These are phyloP conservation scores for Zygosaccharomyces rouxii DNA, from an alignment of 805 yeast species.

Conservation along the genomic window DNA sequence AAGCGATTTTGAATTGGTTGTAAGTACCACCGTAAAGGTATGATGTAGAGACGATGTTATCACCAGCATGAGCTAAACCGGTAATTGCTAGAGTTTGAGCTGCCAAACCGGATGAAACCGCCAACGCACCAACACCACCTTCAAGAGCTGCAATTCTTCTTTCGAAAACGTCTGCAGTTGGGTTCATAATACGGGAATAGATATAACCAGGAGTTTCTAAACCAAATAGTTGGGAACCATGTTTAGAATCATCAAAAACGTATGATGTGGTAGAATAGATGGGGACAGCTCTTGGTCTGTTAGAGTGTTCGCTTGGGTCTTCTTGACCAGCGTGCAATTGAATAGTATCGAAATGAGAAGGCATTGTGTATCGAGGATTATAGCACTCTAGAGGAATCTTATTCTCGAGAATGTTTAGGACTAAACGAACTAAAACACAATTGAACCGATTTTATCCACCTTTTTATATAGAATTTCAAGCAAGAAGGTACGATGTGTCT, in stretches of 20 bases:
- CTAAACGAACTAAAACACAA: too few relatives aligned
- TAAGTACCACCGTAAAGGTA: constrained; percentile 93
- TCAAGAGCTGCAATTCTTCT: constrained; percentile 89
- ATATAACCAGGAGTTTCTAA: constrained; percentile 79
- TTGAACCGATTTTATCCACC: too few relatives aligned
- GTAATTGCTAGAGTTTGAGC: constrained; percentile 85
- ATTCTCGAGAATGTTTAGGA: too few relatives aligned
- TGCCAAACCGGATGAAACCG: constrained; percentile 93
- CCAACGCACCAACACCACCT: constrained; percentile 86
- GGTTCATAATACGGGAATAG: constrained; percentile 88
- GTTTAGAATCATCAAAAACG: constrained; percentile 80
- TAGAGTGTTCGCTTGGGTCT: constrained; percentile 53
- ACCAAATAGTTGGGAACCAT: constrained; percentile 88
- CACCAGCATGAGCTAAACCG: constrained; percentile 82
- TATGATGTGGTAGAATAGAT: constrained; percentile 89
- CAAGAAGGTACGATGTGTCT: too few relatives aligned
- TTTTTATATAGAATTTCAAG: not conserved
- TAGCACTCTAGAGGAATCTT: not conserved
- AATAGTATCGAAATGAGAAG: constrained; percentile 78
- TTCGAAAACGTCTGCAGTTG: constrained; percentile 89
- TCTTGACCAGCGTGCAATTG: constrained; percentile 95
- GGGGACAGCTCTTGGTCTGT: constrained; percentile 84
- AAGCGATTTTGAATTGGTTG: constrained; percentile 89
- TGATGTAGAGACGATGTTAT: constrained; percentile 82
- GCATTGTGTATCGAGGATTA: constrained; percentile 29